Base-by-base conservation (phyloP, 306 rosid genomes). In the Vicia faba region DNA sequence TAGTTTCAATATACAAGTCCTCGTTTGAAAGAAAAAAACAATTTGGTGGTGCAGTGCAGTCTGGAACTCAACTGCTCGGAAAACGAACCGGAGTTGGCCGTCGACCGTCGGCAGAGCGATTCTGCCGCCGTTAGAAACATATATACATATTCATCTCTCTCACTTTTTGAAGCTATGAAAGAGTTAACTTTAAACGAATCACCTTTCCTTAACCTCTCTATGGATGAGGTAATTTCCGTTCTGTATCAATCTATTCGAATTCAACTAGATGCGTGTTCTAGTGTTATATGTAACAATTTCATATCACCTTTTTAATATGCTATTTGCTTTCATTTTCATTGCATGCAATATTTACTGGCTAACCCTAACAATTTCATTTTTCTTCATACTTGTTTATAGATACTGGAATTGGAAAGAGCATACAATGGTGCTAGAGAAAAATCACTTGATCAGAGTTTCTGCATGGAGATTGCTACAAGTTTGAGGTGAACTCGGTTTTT, bases 401-500 rank as follows among this genome's bases (percentile, higher is more conserved):
- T 66, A 3, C 25, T 70, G 46, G 75, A 74, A 54, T 66, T 81
- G 80, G 83, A 81, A 63, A 66, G 73, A 39, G 45, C 70, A 13
- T 81, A 60, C 36, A 11, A 38, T 23, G 80, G 78, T 5, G 57
- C 66, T 49, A 75, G 82, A 70, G 78, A 61, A 39, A 74, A 74
- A 39, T 11, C 69, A 70, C 31, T 70, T 15, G 66, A 49, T 61
- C 28, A 5, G 36, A 79, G 23, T 4, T 55, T 81, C 50, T 81
- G 75, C 71, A 25, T 64, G 62, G 61, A 70, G 69, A 48, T 70
- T 74, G 78, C 80, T 40, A 8, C 7, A 45, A 25, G 1, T 5
- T 78, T 74, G 53, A 70, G 85, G 85, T 81, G 14, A 58, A 66
- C 7, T 41, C 7, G 33, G 58, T 39, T 5, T 26, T 44, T 16